Conservation (phyloP, 78 protist genomes). For the Dictyostelium brefeldianum region DNA sequence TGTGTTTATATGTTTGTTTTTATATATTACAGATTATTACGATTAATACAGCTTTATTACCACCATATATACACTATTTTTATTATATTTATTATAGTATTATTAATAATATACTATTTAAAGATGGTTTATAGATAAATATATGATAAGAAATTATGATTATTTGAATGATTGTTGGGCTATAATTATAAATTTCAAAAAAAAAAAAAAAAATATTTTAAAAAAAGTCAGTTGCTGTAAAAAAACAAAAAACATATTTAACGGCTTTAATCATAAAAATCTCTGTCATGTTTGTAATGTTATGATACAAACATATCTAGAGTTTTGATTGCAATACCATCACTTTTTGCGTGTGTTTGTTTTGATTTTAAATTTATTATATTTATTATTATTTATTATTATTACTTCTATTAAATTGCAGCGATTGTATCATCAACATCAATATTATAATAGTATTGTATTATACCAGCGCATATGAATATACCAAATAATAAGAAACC, state of each 20-base stretch:
- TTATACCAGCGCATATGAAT: constrained; percentile 45
- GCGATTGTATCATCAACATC: not conserved
- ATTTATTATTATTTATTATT: not conserved
- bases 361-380: not conserved
- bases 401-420: not conserved
- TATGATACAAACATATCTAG: no score
- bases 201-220: constrained; percentile 1
- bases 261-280: no score
- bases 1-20: not conserved
- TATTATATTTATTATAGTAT: no score
- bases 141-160: no score
- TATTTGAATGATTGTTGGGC: no score
- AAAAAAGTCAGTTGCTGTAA: no score
- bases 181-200: not conserved
- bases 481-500: constrained; percentile 52
- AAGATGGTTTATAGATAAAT: no score
- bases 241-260: no score
- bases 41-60: no score
- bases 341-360: not conserved
- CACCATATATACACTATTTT: no score
- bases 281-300: no score
- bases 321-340: not conserved
- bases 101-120: no score
- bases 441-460: constrained; percentile 69
- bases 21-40: not conserved